Evolutionary conservation across 192 early-diverging fungal genomes (phyloP).

Genomic region (Martensiomyces pterosporus): DNA sequence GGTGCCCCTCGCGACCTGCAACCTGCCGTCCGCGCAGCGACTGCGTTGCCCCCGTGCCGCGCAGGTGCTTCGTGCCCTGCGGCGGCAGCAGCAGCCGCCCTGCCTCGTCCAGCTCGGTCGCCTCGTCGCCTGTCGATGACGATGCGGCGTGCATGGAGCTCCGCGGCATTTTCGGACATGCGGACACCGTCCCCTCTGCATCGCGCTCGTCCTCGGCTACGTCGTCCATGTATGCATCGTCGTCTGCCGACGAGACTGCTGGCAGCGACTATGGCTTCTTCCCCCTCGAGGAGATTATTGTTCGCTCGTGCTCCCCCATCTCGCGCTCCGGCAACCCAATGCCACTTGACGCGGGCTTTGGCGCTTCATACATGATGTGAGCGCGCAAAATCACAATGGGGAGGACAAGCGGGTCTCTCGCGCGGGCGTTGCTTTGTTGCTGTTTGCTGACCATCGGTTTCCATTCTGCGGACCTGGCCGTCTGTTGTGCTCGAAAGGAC

Average conservation of each 20-base stretch:
- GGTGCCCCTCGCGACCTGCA: conserved; percentile 25
- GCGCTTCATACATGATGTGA: conserved; percentile 17
- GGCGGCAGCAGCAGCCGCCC: conserved; percentile 12
- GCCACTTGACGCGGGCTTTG: conserved; percentile 38
- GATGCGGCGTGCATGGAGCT: conserved; percentile 44
- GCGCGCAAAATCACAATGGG: neutral
- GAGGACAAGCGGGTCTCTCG: no score
- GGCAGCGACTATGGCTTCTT: conserved; percentile 16
- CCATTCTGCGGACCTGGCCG: no score
- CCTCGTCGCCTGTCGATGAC: conserved; percentile 22
- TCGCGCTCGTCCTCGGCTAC: conserved; percentile 35
- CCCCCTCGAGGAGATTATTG: conserved; percentile 44
- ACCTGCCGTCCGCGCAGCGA: conserved; percentile 13
- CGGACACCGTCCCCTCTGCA: neutral
- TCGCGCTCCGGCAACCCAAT: conserved; percentile 41
- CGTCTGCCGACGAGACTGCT: conserved; percentile 1
- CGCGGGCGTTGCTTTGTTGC: no score
- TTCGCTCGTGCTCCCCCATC: conserved; percentile 27
- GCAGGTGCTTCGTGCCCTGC: conserved; percentile 6
- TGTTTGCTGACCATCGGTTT: conserved; percentile 1
- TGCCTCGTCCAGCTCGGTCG: conserved; percentile 11
- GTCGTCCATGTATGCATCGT: conserved; percentile 4
- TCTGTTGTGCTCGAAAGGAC: no score
- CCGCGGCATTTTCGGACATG: conserved; percentile 37
- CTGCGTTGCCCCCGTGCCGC: conserved; percentile 40